A percentile compares a stretch with the other conserved stretches of the same genome.
Evolutionary conservation across 1,284 basidiomycete species (phyloP).

Genomic region (Leccinum griseonigrum): DNA sequence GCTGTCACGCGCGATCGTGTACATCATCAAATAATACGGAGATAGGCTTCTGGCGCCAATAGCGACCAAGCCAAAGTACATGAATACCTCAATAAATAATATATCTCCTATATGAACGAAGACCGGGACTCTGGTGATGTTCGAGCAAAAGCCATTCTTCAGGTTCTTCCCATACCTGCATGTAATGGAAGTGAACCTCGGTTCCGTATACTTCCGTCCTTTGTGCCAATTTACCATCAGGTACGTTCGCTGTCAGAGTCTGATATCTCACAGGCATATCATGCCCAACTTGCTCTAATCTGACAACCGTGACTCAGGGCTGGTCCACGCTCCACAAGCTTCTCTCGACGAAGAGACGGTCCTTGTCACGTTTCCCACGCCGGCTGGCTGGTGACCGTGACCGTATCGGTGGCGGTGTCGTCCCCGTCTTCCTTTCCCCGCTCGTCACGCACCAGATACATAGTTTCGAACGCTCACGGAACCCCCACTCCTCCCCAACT

Average conservation of each 20-base stretch:
- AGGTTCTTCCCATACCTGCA: constrained; percentile 96
- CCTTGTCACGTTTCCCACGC: no score
- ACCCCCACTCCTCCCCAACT: no score
- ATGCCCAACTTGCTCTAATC: constrained; percentile 93
- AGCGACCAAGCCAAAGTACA: constrained; percentile 94
- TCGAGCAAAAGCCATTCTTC: constrained; percentile 99
- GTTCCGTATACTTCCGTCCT: constrained; percentile 85
- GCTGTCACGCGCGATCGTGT: constrained; percentile 91
- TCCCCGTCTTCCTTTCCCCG: no score
- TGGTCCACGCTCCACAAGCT: constrained; percentile 97
- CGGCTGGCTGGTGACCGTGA: no score
- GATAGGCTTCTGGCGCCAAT: constrained; percentile 81
- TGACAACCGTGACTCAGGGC: constrained; percentile 77
- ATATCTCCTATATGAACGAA: constrained; percentile 90
- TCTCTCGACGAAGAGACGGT: constrained; percentile 37
- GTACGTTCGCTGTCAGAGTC: constrained; percentile 54
- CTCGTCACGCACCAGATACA: no score
- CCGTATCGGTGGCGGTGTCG: no score
- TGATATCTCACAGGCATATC: constrained; percentile 95
- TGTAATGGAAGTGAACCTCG: constrained; percentile 81
- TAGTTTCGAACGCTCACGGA: no score
- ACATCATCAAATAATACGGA: constrained; percentile 95
- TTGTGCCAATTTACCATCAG: constrained; percentile 67
- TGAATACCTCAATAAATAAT: constrained; percentile 80
- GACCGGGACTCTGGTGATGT: constrained; percentile 77